These are phyloP conservation scores for Carpinus viminea DNA, from an alignment of 306 rosid genomes.

Conservation along the genomic window DNA sequence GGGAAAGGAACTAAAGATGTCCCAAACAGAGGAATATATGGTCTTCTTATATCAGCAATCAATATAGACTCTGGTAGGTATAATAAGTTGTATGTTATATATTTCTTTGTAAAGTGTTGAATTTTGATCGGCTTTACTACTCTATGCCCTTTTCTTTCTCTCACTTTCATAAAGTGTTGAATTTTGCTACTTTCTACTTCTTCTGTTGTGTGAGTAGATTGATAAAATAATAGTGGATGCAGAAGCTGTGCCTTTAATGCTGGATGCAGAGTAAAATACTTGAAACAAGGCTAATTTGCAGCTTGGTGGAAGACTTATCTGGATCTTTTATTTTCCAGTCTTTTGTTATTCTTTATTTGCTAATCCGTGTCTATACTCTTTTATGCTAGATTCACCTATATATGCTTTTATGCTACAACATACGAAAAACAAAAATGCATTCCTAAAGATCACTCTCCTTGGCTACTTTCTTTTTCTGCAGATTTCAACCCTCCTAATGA, in stretches of 20 bases:
- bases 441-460: background rate
- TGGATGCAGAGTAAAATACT: too few relatives aligned
- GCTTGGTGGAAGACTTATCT: background rate
- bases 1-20: slow-evolving; percentile 61
- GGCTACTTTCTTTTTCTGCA: background rate
- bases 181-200: too few relatives aligned
- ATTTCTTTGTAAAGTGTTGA: background rate
- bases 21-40: slow-evolving; percentile 53
- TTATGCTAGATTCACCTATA: too few relatives aligned
- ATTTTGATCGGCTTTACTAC: too few relatives aligned
- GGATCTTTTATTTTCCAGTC: background rate
- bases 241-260: too few relatives aligned
- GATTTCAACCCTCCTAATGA: slow-evolving; percentile 21
- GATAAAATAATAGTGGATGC: too few relatives aligned
- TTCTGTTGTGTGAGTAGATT: background rate
- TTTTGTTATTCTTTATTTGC: too few relatives aligned
- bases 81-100: background rate
- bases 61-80: slow-evolving; percentile 58
- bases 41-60: slow-evolving; percentile 67
- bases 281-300: background rate
- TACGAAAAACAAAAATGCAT: background rate
- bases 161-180: too few relatives aligned
- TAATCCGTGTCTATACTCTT: too few relatives aligned
- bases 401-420: background rate
- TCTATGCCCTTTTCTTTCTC: too few relatives aligned